Evolutionary conservation across 768 basidiomycete species (phyloP), one percentile per base, ranked within the genome.

Genomic region (Boletus tomentosulus): DNA sequence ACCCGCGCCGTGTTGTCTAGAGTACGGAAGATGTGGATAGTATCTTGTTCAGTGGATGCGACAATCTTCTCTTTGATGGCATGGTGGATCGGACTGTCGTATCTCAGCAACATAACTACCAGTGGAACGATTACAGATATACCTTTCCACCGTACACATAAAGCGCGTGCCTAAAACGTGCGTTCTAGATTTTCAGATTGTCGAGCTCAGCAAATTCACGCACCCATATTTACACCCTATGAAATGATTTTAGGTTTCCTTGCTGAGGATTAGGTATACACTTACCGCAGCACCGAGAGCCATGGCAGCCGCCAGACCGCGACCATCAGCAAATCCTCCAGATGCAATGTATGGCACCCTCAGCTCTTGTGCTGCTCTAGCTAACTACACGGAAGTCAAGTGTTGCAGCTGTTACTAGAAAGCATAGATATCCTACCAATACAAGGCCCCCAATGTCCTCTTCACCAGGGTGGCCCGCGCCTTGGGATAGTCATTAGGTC

Each of bases 391-490:
- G 57, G 6, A 15, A 45, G 46, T 50, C 28, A 51, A 16, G 46
- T n/a, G 16, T 44, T 46, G 31, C 34, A 34, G 31, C 24, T 27
- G 55, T 34, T 6, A 6, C 38, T 10, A 37, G 30, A 28, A n/a
- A 30, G 38, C 12, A 7, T 12, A 24, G 28, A 16, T 30, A 3
- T 15, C 67, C 45, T 59, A 92, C 92, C 73, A 97, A 71, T 3
- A 97, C 87, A 24, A 96, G 63, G 4, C 88, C 89, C 3, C 90
- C 89, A 24, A 97, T 88, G 65, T 97, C 95, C 41, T 96, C 90
- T 65, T 97, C 95, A 57, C 95, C 95, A 16, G 92, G 92, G 69
- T 94, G 92, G 25, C 94, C 94, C 30, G 92, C 94, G 65, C 91
- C 90, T 92, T 63, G n/a, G 12, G 2, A 46, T 22, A 4, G 15